Conservation (phyloP, 306 rosid species). For the Prosopis cineraria region DNA sequence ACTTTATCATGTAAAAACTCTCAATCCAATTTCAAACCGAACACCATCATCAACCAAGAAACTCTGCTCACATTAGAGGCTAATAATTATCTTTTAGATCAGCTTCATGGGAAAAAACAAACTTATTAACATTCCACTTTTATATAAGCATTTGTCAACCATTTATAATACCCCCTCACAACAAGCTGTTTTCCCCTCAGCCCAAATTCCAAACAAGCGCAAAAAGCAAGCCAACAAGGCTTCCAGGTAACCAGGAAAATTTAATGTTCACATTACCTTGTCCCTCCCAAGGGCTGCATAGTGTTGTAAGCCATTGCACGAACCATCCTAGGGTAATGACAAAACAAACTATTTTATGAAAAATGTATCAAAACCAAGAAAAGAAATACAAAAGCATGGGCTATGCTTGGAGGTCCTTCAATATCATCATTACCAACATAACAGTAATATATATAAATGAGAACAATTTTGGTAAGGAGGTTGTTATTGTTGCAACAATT, state of each 20-base stretch:
- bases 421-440: conserved; percentile 27
- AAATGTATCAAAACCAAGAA: conserved; percentile 23
- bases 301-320: conserved; percentile 99
- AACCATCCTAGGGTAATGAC: conserved; percentile 80
- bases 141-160: conserved; percentile 2
- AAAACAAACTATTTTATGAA: conserved; percentile 13
- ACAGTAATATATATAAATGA: neutral
- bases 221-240: conserved; percentile 6
- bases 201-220: neutral
- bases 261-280: conserved; percentile 56
- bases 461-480: neutral
- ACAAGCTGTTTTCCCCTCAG: neutral
- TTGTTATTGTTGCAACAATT: conserved; percentile 9
- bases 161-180: neutral
- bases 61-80: neutral
- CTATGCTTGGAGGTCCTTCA: conserved; percentile 16
- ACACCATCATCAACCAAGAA: neutral
- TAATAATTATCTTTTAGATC: neutral
- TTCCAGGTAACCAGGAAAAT: neutral
- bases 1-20: neutral
- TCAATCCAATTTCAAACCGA: neutral
- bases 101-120: neutral
- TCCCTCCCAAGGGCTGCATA: conserved; percentile 99
- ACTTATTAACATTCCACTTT: neutral
- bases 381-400: conserved; percentile 22